phyloP scores from a whole-genome alignment of 2,329 filamentous ascomycete species.

The Fusarium coffeatum region DNA sequence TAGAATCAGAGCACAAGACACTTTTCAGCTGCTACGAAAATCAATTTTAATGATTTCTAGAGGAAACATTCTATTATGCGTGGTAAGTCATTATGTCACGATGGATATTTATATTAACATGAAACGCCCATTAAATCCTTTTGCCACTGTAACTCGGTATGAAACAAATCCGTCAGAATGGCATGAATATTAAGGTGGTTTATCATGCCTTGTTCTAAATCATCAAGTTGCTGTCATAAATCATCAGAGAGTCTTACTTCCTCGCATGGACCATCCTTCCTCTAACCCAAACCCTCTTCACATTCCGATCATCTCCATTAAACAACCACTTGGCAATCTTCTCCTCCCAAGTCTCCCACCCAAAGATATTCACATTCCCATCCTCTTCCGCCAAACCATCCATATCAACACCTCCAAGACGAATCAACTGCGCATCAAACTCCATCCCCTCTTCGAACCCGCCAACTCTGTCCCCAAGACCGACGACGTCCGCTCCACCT shows the following conservation, averaged over 20 bases:
- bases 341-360: conserved; percentile 90
- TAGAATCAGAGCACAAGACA: neutral
- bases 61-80: neutral
- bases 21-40: neutral
- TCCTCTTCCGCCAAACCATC: conserved; percentile 55
- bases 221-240: neutral
- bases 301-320: conserved; percentile 92
- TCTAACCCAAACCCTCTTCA: conserved; percentile 87
- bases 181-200: neutral
- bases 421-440: conserved; percentile 90
- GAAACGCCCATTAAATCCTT: neutral
- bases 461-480: conserved; percentile 77
- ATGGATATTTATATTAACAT: neutral
- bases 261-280: conserved; percentile 78
- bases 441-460: conserved; percentile 87
- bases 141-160: neutral
- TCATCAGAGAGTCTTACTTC: neutral
- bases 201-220: neutral
- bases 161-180: neutral
- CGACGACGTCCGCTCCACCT: conserved; percentile 87
- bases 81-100: neutral
- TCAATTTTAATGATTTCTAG: neutral
- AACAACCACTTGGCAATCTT: conserved; percentile 94
- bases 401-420: conserved; percentile 64
- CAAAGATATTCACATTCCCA: conserved; percentile 87